Percentiles rank a stretch among this genome's conserved stretches.
These are phyloP conservation scores for Megacollybia marginata DNA, from an alignment of 768 basidiomycete species.

Conservation along the genomic window DNA sequence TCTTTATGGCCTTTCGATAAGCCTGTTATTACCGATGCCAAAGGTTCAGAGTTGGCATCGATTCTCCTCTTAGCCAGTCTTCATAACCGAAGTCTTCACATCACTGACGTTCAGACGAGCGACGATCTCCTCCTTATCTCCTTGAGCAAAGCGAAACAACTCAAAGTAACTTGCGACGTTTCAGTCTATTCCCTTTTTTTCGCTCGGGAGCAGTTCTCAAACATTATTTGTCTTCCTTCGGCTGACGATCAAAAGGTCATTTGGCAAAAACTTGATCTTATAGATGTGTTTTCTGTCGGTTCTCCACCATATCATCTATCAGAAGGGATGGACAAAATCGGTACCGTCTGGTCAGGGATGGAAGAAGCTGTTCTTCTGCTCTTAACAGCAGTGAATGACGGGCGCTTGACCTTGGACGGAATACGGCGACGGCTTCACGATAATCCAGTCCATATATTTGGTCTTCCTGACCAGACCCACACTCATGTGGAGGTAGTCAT, in stretches of 20 bases:
- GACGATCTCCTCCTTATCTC: constrained; percentile 89
- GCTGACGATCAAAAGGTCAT: constrained; percentile 71
- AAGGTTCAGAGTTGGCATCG: constrained; percentile 87
- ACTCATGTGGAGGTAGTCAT: constrained; percentile 92
- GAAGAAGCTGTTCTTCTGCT: constrained; percentile 85
- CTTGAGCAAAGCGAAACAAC: constrained; percentile 87
- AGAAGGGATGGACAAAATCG: constrained; percentile 47
- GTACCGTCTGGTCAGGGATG: constrained; percentile 70
- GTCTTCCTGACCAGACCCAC: constrained; percentile 76
- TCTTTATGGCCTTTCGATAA: constrained; percentile 86
- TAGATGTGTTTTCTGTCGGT: constrained; percentile 91
- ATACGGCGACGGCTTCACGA: constrained; percentile 81
- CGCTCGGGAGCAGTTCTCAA: constrained; percentile 65
- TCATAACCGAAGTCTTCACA: constrained; percentile 80
- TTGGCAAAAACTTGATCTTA: constrained; percentile 76
- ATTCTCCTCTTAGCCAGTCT: constrained; percentile 91
- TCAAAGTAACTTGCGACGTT: constrained; percentile 96
- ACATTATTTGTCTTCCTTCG: constrained; percentile 58
- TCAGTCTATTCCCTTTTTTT: constrained; percentile 91
- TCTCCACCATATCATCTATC: constrained; percentile 75
- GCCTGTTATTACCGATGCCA: constrained; percentile 91
- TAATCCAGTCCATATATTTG: constrained; percentile 89
- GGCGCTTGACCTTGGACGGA: constrained; percentile 75
- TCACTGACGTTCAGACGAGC: constrained; percentile 79
- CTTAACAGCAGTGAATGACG: constrained; percentile 76